Conservation (phyloP, 768 basidiomycete species). For the Hygrophoropsis aurantiaca region DNA sequence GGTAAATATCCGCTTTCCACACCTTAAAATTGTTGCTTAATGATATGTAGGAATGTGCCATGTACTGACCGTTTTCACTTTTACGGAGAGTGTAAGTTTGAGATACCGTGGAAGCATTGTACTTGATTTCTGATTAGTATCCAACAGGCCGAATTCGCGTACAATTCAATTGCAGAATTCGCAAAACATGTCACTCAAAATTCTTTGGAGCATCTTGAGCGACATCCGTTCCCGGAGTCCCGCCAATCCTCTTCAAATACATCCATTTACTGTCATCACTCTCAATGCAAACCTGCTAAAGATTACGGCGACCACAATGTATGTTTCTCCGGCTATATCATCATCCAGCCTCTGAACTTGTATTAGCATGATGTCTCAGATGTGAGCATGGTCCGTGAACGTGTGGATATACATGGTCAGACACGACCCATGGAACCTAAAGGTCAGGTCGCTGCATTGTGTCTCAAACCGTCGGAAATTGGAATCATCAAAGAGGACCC, state of each 20-base stretch:
- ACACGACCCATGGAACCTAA: slow-evolving; percentile 64
- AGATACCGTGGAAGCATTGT: no score
- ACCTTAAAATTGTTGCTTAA: not conserved
- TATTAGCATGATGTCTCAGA: slow-evolving; percentile 24
- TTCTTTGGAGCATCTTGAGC: slow-evolving; percentile 34
- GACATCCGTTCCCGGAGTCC: slow-evolving; percentile 49
- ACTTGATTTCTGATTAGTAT: not conserved
- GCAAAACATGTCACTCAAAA: slow-evolving; percentile 50
- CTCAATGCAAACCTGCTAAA: slow-evolving; percentile 12
- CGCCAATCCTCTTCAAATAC: slow-evolving; percentile 29
- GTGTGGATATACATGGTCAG: slow-evolving; percentile 62
- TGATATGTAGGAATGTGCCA: slow-evolving; percentile 60
- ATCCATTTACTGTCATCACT: slow-evolving; percentile 7
- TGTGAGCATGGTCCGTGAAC: slow-evolving; percentile 65
- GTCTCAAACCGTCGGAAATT: slow-evolving; percentile 53
- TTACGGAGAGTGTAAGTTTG: slow-evolving; percentile 53
- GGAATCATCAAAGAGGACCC: slow-evolving; percentile 76
- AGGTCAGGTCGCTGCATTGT: slow-evolving; percentile 52
- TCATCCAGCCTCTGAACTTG: not conserved
- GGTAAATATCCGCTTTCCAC: slow-evolving; percentile 38
- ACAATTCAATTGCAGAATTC: slow-evolving; percentile 58
- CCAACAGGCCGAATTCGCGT: slow-evolving; percentile 56
- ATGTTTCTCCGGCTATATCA: not conserved
- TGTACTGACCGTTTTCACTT: slow-evolving; percentile 72
- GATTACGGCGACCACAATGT: no score